phyloP scores from a whole-genome alignment of 2,329 filamentous ascomycete species.

The Teratosphaeria pseudoeucalypti region DNA sequence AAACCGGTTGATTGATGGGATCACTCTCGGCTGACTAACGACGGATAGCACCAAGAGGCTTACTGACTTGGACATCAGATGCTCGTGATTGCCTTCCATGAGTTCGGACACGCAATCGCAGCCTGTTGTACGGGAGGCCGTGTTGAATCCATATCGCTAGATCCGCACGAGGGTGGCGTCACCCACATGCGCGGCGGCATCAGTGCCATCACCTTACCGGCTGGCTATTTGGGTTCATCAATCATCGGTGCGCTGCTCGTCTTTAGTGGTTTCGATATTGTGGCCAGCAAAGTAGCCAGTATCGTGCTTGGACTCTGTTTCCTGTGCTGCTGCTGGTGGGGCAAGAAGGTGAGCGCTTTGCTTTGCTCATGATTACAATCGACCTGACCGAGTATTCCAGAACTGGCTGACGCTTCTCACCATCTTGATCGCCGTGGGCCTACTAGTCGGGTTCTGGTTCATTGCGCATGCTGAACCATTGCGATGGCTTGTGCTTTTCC shows the following conservation, averaged over 20 bases:
- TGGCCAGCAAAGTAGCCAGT: conserved; percentile 69
- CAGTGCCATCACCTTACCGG: conserved; percentile 60
- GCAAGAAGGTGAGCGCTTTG: conserved; percentile 35
- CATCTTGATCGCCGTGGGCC: conserved; percentile 56
- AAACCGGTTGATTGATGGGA: no score
- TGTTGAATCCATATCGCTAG: conserved; percentile 64
- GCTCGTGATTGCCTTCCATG: conserved; percentile 75
- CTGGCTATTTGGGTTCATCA: conserved; percentile 67
- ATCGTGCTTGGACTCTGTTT: conserved; percentile 65
- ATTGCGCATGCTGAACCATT: conserved; percentile 65
- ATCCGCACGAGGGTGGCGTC: conserved; percentile 66
- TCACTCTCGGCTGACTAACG: background rate
- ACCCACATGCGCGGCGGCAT: conserved; percentile 68
- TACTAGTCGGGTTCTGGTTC: conserved; percentile 69
- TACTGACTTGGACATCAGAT: conserved; percentile 41
- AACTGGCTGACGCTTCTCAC: conserved; percentile 70
- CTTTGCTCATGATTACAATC: background rate
- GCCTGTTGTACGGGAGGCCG: conserved; percentile 62
- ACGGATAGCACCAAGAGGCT: background rate
- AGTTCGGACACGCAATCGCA: conserved; percentile 64
- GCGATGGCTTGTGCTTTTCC: conserved; percentile 60
- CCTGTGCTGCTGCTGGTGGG: conserved; percentile 73
- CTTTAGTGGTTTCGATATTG: conserved; percentile 72
- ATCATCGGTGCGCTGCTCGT: conserved; percentile 68
- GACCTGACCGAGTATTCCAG: conserved; percentile 14